Evolutionary conservation across 768 basidiomycete genomes (phyloP).

Genomic region (Calocybe indica): DNA sequence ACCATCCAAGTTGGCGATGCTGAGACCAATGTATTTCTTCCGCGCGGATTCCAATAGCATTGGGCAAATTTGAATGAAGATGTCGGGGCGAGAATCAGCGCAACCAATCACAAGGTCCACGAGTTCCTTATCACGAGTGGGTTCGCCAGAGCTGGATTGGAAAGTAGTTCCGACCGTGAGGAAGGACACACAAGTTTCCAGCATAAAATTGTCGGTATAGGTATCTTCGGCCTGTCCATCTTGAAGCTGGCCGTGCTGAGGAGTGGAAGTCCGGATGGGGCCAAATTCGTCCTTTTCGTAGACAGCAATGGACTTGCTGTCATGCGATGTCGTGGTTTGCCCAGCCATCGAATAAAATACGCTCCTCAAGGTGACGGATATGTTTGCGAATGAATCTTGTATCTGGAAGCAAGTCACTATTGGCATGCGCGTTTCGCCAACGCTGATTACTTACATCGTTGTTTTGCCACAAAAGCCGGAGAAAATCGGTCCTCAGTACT

Average conservation of each 20-base stretch:
- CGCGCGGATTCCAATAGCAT: constrained; percentile 50
- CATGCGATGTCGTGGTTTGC: constrained; percentile 10
- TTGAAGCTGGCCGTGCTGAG: constrained; percentile 21
- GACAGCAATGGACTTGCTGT: constrained; percentile 20
- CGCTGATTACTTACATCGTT: constrained; percentile 47
- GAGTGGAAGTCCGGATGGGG: constrained; percentile 37
- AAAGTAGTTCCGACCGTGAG: constrained; percentile 59
- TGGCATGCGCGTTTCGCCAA: not conserved
- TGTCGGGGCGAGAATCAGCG: constrained; percentile 34
- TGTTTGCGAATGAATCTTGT: constrained; percentile 35
- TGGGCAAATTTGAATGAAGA: constrained; percentile 54
- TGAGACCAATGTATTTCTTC: constrained; percentile 50
- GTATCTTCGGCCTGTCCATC: constrained; percentile 19
- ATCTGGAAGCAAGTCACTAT: constrained; percentile 30
- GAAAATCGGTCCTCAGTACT: constrained; percentile 33
- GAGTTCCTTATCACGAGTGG: constrained; percentile 58
- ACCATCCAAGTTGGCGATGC: constrained; percentile 38
- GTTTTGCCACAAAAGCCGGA: constrained; percentile 60
- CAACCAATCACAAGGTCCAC: constrained; percentile 45
- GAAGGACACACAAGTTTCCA: constrained; percentile 52
- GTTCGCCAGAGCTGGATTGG: constrained; percentile 51
- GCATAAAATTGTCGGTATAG: constrained; percentile 26
- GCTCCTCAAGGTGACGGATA: constrained; percentile 27
- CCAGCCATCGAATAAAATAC: constrained; percentile 28
- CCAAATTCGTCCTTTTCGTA: constrained; percentile 56